Base-by-base conservation (phyloP, 2,329 filamentous ascomycete genomes). In the Biscogniauxia sp. region DNA sequence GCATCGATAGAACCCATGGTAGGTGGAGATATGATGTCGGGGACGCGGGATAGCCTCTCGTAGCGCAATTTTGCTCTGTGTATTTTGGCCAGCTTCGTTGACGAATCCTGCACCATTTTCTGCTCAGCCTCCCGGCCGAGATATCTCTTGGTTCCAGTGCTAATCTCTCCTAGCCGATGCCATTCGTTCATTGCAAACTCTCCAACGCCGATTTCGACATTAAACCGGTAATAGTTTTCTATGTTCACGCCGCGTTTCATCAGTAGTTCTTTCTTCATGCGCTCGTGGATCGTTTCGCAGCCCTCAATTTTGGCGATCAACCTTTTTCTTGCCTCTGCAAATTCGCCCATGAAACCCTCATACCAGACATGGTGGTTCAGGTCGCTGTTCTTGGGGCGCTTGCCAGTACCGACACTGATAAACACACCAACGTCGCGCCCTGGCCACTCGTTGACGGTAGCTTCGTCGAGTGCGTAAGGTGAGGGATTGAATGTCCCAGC, bases 171-270 rank as follows among this genome's bases (percentile, higher is more conserved):
- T n/a, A 98, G 79, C 3, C 93, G 87, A 69, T 92, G 86, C 95
- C 95, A 99, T 74, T 98, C 95, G 73, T 98, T 99, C 93, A 99
- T 98, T 56, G 91, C 94, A 74, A 97, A 98, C 72, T 98, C 95
- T 57, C 94, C 93, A 2, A 98, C 93, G 1, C 94, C 95, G 17
- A 97, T 88, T 72, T 98, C 93, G 50, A 98, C 95, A 66, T 99
- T 99, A n/a, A 98, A 81, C 7, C 95, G 90, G 74, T 93, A 96
- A 78, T 99, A 99, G 74, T 96, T 92, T 61, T 97, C 93, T 56
- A 86, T 84, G 69, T 90, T 93, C 61, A 98, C 91, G 25, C 89
- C 87, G 37, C 93, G 87, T 73, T 88, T 90, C 6, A 85, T 78
- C 20, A 98, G 81, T 66, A 93, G 86, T 54, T 96, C 90, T 61